These are phyloP conservation scores for Tuber aestivum DNA, from an alignment of 495 filamentous ascomycete genomes.

Conservation along the genomic window DNA sequence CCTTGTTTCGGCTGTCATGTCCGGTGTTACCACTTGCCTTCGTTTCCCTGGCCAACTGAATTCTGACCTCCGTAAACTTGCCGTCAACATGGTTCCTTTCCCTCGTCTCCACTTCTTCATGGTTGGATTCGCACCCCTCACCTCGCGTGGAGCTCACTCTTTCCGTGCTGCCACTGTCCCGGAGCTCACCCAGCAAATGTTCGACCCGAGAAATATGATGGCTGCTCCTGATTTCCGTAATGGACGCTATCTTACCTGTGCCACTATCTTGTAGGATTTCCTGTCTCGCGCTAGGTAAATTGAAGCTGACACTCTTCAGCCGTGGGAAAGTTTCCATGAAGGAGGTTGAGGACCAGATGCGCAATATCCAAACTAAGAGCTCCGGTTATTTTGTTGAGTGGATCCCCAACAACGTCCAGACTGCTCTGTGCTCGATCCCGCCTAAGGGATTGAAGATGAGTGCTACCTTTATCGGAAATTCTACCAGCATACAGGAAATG, in stretches of 20 bases:
- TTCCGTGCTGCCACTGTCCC: conserved; percentile 97
- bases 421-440: conserved; percentile 96
- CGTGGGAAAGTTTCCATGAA: conserved; percentile 99
- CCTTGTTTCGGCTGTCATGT: conserved; percentile 99
- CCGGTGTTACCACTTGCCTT: conserved; percentile 94
- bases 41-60: conserved; percentile 99
- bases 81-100: conserved; percentile 99
- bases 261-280: conserved; percentile 73
- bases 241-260: conserved; percentile 97
- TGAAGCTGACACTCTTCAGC: conserved; percentile 50
- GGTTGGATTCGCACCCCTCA: conserved; percentile 98
- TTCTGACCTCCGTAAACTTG: conserved; percentile 98
- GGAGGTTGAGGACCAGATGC: conserved; percentile 99
- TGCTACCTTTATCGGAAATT: conserved; percentile 98
- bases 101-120: conserved; percentile 99
- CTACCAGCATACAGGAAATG: conserved; percentile 98
- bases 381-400: conserved; percentile 99
- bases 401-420: conserved; percentile 99
- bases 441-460: conserved; percentile 98
- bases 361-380: conserved; percentile 99
- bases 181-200: conserved; percentile 99
- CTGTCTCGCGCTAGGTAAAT: not conserved
- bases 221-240: conserved; percentile 99
- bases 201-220: conserved; percentile 99
- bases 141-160: conserved; percentile 84